Percentiles rank a stretch among this genome's conserved stretches.
phyloP scores from a whole-genome alignment of 75 land plant species.

The Selaginella tamariscina region DNA sequence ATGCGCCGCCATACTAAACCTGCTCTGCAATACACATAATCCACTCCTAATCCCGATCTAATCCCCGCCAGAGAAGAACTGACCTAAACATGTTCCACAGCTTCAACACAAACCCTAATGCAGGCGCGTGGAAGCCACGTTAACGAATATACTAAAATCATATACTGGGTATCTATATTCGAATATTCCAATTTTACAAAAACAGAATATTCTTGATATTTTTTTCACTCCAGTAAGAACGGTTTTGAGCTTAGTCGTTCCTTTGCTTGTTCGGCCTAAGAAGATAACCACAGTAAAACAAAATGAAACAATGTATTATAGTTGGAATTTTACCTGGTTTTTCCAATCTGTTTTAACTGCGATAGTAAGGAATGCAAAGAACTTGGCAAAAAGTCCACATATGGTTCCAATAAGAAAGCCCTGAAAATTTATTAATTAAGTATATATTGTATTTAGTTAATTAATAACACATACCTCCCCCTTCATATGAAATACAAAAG shows the following conservation, averaged over 20 bases:
- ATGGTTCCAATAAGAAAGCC: slow-evolving; percentile 49
- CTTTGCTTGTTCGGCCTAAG: too few species aligned
- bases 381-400: slow-evolving; percentile 33
- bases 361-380: slow-evolving; percentile 23
- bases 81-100: not conserved
- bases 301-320: too few species aligned
- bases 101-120: not conserved
- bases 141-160: not conserved
- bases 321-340: slow-evolving; percentile 34
- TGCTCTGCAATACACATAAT: not conserved
- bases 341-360: slow-evolving; percentile 36
- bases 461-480: slow-evolving; percentile 43
- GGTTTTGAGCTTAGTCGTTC: too few species aligned
- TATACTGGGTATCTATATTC: not conserved
- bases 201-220: not conserved
- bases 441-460: not conserved
- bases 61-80: too few species aligned
- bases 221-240: too few species aligned
- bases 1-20: not conserved
- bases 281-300: not conserved
- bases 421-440: slow-evolving; percentile 14
- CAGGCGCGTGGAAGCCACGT: too few species aligned
- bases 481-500: slow-evolving; percentile 45
- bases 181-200: not conserved
- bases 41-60: too few species aligned